These are phyloP conservation scores for Ustilago xerochloae DNA, from an alignment of 1,284 basidiomycete genomes.

Conservation along the genomic window DNA sequence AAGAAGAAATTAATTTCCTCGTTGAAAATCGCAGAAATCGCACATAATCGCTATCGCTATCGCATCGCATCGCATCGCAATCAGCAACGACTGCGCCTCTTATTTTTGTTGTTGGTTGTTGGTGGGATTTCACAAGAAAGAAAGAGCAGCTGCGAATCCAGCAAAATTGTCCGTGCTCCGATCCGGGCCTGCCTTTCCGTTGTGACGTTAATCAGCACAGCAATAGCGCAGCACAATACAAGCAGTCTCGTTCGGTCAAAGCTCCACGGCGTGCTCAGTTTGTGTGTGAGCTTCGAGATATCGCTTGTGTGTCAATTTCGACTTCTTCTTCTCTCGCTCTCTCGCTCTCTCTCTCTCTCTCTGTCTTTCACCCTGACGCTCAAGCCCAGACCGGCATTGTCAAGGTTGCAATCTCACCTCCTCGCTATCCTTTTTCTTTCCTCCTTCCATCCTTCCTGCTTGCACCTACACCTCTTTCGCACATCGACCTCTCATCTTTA, in stretches of 20 bases:
- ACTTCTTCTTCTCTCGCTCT: background rate
- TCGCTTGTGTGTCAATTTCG: too few species aligned
- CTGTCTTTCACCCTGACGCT: background rate
- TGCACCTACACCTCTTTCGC: too few species aligned
- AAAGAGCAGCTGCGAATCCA: background rate
- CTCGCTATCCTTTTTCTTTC: background rate
- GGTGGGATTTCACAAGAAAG: background rate
- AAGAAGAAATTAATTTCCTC: too few species aligned
- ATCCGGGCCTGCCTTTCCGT: background rate
- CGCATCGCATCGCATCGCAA: background rate
- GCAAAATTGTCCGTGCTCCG: conserved; percentile 5
- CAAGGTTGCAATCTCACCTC: background rate
- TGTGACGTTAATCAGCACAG: too few species aligned
- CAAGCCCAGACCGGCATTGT: too few species aligned
- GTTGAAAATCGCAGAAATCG: background rate
- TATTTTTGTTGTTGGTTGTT: background rate
- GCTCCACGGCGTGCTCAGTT: too few species aligned
- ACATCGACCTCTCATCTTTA: too few species aligned
- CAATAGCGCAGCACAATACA: too few species aligned
- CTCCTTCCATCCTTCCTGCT: background rate
- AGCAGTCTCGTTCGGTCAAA: too few species aligned
- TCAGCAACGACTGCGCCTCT: background rate
- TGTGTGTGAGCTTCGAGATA: too few species aligned
- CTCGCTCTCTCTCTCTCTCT: background rate
- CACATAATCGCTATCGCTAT: too few species aligned